A percentile compares a stretch with the other conserved stretches of the same genome.
These are phyloP conservation scores for Acer negundo DNA, from an alignment of 345 rosid species.

Conservation along the genomic window DNA sequence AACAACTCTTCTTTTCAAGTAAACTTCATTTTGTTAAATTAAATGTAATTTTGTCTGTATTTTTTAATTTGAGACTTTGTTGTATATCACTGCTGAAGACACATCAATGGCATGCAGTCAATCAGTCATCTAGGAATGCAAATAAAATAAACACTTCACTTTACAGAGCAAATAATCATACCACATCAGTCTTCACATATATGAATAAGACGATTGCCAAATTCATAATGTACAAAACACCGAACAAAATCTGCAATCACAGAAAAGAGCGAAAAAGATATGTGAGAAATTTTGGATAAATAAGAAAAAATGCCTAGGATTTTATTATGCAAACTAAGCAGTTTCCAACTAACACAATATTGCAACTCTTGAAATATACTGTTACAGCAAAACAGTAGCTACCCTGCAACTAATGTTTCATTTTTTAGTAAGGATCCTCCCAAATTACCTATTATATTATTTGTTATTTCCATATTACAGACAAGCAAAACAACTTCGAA, in stretches of 20 bases:
- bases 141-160: not conserved
- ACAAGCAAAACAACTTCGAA: not conserved
- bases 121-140: not conserved
- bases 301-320: not conserved
- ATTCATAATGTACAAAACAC: conserved; percentile 69
- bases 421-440: not conserved
- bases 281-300: not conserved
- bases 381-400: not conserved
- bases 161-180: conserved; percentile 27
- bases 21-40: not conserved
- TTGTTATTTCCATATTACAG: not conserved
- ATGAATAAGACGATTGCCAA: conserved; percentile 69
- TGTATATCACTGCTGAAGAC: not conserved
- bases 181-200: conserved; percentile 80
- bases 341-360: not conserved
- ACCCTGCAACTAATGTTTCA: not conserved
- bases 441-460: not conserved
- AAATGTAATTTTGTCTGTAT: not conserved
- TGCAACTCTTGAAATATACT: not conserved
- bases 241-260: conserved; percentile 76
- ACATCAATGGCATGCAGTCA: not conserved
- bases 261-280: not conserved
- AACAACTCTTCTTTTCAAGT: not conserved
- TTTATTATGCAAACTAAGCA: not conserved
- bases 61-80: too few species aligned